These are phyloP conservation scores for Phytophthora idaei DNA, from an alignment of 352 stramenopile species.

Conservation along the genomic window DNA sequence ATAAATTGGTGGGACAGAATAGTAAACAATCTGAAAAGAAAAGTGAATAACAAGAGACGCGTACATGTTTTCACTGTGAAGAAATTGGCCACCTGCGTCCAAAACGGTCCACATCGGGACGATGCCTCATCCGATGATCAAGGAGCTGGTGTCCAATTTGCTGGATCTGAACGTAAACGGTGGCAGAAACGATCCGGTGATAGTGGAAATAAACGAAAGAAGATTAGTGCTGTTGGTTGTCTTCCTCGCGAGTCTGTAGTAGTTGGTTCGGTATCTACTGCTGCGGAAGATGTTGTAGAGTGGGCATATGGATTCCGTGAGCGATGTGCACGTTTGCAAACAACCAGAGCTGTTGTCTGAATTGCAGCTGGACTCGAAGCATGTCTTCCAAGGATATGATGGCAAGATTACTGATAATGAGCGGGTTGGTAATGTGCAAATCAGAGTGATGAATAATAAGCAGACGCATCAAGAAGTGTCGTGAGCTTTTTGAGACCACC, in stretches of 20 bases:
- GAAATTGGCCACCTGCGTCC: conserved; percentile 13
- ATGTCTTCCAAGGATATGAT: not conserved
- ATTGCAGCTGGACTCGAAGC: not conserved
- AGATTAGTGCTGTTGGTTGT: conserved; percentile 2
- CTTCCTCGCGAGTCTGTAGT: conserved; percentile 1
- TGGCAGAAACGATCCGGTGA: conserved; percentile 15
- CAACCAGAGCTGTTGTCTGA: not conserved
- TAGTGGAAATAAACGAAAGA: not conserved
- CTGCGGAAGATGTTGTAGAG: not conserved
- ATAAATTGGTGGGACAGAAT: too few relatives aligned
- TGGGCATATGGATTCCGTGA: not conserved
- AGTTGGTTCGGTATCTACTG: conserved; percentile 3
- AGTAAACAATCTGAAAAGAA: conserved; percentile 2
- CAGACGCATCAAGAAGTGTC: not conserved
- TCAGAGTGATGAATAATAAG: not conserved
- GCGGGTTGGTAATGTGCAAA: not conserved
- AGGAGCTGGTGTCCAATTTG: not conserved
- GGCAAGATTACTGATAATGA: not conserved
- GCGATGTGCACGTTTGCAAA: not conserved
- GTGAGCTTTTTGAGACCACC: too few relatives aligned
- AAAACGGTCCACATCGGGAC: conserved; percentile 5
- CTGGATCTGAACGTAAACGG: conserved; percentile 8
- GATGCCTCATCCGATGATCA: conserved; percentile 8
- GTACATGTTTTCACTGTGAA: conserved; percentile 5
- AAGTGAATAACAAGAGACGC: not conserved